Base-by-base conservation (phyloP, 2,329 filamentous ascomycete species). In the Arthrobotrys sinensis region DNA sequence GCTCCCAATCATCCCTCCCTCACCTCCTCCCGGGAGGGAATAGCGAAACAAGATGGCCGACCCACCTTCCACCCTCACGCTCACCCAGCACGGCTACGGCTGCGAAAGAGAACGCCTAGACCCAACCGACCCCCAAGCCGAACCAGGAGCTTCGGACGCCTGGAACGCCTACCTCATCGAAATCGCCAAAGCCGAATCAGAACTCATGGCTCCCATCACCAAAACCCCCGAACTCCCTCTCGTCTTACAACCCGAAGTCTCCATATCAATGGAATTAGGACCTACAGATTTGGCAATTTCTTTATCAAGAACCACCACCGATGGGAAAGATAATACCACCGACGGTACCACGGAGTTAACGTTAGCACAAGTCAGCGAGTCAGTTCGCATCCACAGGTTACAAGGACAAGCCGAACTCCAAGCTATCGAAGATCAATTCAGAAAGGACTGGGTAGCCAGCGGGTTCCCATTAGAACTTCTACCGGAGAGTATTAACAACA, bases 371-470 rank as follows among this genome's bases (percentile, higher is more conserved):
- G 55, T 77, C 14, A 46, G 50, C 10, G 66, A 71, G 43, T 50
- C 66, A 7, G 40, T 68, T 16, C 60, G 73, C 12, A 28, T 28
- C 24, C 63, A 77, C 14, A 62, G 50, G 4, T 36, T 77, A 4
- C 43, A 45, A n/a, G 45, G 43, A 4, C 46, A 77, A 19, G 73
- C 73, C 0, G 66, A 50, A 19, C 12, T 77, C 11, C 66, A 77
- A 34, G 60, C 46, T 8, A 34, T 71, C 11, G 73, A 77, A 46
- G 73, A 77, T n/a, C 40, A 71, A 40, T 77, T 53, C 28, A 48
- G 65, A 5, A 34, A 38, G 10, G 73, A 71, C 24, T 46, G 57
- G n/a, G 48, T 67, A 2, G 66, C 62, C 10, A 63, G 40, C 1
- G 67, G 73, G 24, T 43, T 71, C 21, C 45, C 67, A 1, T 12